Conservation (phyloP, 495 filamentous ascomycete species). For the Bryoglossum gracile region DNA sequence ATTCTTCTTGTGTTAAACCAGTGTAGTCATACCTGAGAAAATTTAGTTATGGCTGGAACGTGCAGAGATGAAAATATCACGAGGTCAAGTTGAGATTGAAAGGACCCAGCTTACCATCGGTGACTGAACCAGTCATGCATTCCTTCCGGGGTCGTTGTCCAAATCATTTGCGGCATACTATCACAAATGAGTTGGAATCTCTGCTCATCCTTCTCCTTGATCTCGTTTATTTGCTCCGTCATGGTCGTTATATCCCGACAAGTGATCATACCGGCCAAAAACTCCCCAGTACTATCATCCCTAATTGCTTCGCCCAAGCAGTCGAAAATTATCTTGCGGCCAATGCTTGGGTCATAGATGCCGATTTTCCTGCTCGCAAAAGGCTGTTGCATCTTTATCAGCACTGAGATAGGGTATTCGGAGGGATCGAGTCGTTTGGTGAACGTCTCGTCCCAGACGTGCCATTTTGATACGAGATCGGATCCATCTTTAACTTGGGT, state of each 20-base stretch:
- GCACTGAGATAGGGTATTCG: slow-evolving; percentile 54
- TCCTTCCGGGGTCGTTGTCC: slow-evolving; percentile 55
- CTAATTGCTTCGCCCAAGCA: slow-evolving; percentile 51
- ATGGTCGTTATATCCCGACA: slow-evolving; percentile 58
- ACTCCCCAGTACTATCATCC: slow-evolving; percentile 54
- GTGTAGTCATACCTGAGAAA: slow-evolving; percentile 53
- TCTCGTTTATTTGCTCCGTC: slow-evolving; percentile 49
- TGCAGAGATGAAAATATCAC: too few relatives aligned
- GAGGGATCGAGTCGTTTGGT: slow-evolving; percentile 41
- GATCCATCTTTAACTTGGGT: slow-evolving; percentile 37
- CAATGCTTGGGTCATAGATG: slow-evolving; percentile 42
- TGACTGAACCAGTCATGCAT: slow-evolving; percentile 58
- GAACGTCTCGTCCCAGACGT: slow-evolving; percentile 56
- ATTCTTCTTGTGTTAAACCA: slow-evolving; percentile 48
- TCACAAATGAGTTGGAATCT: slow-evolving; percentile 64
- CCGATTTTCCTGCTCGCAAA: slow-evolving; percentile 52
- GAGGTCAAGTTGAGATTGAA: neutral
- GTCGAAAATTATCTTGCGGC: slow-evolving; percentile 45
- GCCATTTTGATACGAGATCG: slow-evolving; percentile 46
- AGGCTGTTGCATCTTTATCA: slow-evolving; percentile 46
- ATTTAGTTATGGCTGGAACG: neutral
- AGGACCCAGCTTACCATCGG: slow-evolving; percentile 48
- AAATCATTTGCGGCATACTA: slow-evolving; percentile 61
- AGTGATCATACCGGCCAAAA: slow-evolving; percentile 57
- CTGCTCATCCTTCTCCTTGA: slow-evolving; percentile 55